A percentile compares a stretch with the other conserved stretches of the same genome.
Conservation (phyloP, 2,329 filamentous ascomycete genomes). For the Fusarium beomiforme region DNA sequence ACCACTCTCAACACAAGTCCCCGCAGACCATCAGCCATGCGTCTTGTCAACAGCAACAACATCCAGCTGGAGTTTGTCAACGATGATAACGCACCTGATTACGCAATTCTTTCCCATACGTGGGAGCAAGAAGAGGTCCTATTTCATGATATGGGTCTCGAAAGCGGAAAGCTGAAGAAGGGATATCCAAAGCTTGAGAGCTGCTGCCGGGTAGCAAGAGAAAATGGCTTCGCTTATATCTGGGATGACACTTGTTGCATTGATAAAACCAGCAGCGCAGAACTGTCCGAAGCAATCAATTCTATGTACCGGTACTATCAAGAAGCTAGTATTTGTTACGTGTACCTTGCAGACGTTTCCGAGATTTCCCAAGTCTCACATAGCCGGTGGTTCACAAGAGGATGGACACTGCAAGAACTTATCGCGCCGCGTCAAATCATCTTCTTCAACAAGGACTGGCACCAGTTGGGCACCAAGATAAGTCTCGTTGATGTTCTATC, state of each 20-base stretch:
- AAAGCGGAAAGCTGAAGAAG: not conserved
- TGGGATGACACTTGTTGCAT: constrained; percentile 39
- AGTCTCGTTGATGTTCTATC: not conserved
- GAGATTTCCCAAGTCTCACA: not conserved
- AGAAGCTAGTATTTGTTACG: constrained; percentile 14
- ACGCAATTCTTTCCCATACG: constrained; percentile 15
- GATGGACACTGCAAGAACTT: constrained; percentile 12
- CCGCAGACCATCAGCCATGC: constrained; percentile 28
- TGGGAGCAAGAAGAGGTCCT: constrained; percentile 17
- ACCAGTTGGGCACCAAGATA: not conserved
- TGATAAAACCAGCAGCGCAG: constrained; percentile 31
- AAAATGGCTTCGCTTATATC: constrained; percentile 14
- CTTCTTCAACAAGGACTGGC: constrained; percentile 8
- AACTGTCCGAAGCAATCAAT: constrained; percentile 32
- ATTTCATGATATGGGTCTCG: constrained; percentile 4
- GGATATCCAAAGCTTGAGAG: constrained; percentile 23
- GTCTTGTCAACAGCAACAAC: constrained; percentile 17
- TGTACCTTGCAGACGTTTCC: constrained; percentile 17
- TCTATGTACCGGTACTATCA: constrained; percentile 37
- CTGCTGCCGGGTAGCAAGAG: constrained; percentile 5
- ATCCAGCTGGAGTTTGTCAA: not conserved
- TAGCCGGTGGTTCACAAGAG: constrained; percentile 20
- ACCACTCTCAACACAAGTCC: not conserved
- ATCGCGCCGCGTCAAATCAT: not conserved
- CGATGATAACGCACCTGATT: not conserved